Conservation (phyloP, 176 grass and related monocot genomes). For the Triticum monococcum region DNA sequence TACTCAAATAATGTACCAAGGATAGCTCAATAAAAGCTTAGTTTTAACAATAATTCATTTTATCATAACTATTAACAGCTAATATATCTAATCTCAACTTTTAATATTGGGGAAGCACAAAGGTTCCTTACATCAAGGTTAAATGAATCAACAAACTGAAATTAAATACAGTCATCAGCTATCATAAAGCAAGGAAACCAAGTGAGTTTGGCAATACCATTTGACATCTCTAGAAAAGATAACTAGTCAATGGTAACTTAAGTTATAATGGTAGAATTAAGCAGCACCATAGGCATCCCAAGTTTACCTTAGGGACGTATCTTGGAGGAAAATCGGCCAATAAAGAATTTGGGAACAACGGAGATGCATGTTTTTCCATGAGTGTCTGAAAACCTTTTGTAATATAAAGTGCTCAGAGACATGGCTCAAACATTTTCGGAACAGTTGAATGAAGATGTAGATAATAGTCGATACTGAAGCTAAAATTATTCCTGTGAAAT, state of each 20-base stretch:
- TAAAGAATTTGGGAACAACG: constrained; percentile 88
- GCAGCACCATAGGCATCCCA: neutral
- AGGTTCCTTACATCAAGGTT: neutral
- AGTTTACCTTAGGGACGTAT: constrained; percentile 56
- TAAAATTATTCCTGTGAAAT: constrained; percentile 44
- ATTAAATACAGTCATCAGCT: constrained; percentile 14
- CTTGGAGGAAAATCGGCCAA: constrained; percentile 88
- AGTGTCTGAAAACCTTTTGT: constrained; percentile 62
- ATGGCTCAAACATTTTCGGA: constrained; percentile 52
- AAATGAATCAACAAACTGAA: constrained; percentile 25
- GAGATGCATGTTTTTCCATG: constrained; percentile 70
- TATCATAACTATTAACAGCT: constrained; percentile 8
- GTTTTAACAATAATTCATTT: constrained; percentile 13
- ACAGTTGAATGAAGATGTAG: constrained; percentile 70
- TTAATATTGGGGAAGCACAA: constrained; percentile 11
- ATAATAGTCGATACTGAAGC: constrained; percentile 67
- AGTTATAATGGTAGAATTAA: neutral
- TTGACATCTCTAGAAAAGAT: constrained; percentile 3
- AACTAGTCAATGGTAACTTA: neutral
- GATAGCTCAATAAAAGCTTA: neutral
- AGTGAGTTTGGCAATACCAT: constrained; percentile 7
- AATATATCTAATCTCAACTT: constrained; percentile 23
- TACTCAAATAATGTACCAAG: constrained; percentile 4
- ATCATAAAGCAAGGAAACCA: neutral
- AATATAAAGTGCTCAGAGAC: constrained; percentile 42